Percentiles rank a stretch among this genome's conserved stretches.
These are phyloP conservation scores for Sphaerobolus stellatus DNA, from an alignment of 1,284 basidiomycete genomes.

Conservation along the genomic window DNA sequence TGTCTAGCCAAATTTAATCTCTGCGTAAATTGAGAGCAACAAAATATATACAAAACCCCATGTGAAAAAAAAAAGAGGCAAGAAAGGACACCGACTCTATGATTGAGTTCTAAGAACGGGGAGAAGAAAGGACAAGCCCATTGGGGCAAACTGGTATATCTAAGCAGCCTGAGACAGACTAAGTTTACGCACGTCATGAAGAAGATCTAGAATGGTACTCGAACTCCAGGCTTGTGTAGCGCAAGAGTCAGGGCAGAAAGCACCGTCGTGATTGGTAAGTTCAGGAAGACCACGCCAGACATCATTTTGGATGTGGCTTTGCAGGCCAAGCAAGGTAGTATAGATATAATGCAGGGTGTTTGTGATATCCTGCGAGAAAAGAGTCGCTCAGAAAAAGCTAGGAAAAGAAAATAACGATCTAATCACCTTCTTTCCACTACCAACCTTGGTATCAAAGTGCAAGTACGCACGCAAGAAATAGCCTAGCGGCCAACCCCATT, in stretches of 20 bases:
- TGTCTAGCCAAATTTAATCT: too few species aligned
- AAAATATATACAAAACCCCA: too few species aligned
- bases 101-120: too few species aligned
- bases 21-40: too few species aligned
- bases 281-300: constrained; percentile 92
- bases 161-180: too few species aligned
- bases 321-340: constrained; percentile 64
- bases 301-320: constrained; percentile 73
- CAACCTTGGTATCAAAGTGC: constrained; percentile 70
- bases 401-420: neutral
- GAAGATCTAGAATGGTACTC: constrained; percentile 83
- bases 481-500: constrained; percentile 94
- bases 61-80: too few species aligned
- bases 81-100: too few species aligned
- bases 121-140: too few species aligned
- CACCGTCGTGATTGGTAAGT: constrained; percentile 82
- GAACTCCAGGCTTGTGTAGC: constrained; percentile 91
- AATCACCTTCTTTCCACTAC: constrained; percentile 65
- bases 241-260: constrained; percentile 84
- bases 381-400: constrained; percentile 4
- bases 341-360: constrained; percentile 80
- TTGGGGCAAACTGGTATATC: too few species aligned
- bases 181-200: constrained; percentile 81
- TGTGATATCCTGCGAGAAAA: constrained; percentile 53
- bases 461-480: constrained; percentile 95